These are phyloP conservation scores for Corylus heterophylla DNA, from an alignment of 306 rosid species.

Conservation along the genomic window DNA sequence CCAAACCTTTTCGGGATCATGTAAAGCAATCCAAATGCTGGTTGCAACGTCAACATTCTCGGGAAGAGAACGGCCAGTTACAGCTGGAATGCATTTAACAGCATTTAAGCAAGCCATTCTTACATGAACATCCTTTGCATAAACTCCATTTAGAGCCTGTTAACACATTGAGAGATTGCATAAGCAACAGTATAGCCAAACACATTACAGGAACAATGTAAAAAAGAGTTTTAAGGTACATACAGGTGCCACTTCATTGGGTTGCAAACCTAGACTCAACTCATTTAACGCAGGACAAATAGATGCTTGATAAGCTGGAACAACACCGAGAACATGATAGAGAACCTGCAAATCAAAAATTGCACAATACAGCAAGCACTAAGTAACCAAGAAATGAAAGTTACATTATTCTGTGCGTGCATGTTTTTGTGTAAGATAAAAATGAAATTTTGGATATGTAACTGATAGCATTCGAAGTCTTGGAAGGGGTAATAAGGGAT, in stretches of 20 bases:
- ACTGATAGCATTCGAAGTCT: constrained; percentile 92
- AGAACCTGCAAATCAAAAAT: constrained; percentile 62
- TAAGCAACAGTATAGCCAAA: constrained; percentile 13
- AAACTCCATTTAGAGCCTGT: constrained; percentile 94
- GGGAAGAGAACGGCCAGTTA: constrained; percentile 70
- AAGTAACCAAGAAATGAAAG: background rate
- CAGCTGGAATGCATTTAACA: constrained; percentile 85
- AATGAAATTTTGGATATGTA: constrained; percentile 26
- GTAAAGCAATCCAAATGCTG: constrained; percentile 92
- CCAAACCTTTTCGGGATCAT: constrained; percentile 92
- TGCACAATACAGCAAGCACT: constrained; percentile 19
- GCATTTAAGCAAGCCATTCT: constrained; percentile 94
- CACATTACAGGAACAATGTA: constrained; percentile 20
- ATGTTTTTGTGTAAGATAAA: background rate
- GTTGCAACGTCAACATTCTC: constrained; percentile 77
- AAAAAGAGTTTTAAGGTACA: constrained; percentile 29
- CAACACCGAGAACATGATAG: constrained; percentile 83
- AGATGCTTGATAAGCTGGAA: constrained; percentile 79
- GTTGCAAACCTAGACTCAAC: constrained; percentile 85
- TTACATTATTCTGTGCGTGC: background rate
- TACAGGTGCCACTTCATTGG: constrained; percentile 85
- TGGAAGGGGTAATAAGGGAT: constrained; percentile 91
- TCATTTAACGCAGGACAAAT: constrained; percentile 92
- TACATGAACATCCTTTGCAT: constrained; percentile 90
- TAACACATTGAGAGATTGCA: constrained; percentile 27